Evolutionary conservation across 1,284 basidiomycete species (phyloP).

Genomic region (Cerrena zonata): DNA sequence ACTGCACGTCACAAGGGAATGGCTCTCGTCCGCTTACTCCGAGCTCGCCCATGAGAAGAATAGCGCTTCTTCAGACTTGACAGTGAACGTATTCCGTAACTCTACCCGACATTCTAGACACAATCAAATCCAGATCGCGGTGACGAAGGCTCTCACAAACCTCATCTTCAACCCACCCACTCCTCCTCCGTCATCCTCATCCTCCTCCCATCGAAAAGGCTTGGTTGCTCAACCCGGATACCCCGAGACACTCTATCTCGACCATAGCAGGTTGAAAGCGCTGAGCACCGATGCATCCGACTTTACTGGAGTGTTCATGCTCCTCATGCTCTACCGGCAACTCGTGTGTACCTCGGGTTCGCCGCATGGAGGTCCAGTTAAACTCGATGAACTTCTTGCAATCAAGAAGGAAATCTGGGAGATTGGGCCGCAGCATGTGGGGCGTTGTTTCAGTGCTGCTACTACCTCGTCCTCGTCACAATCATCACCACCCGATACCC

Average conservation of each 20-base stretch:
- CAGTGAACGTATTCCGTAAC: slow-evolving; percentile 6
- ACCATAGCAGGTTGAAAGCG: slow-evolving; percentile 65
- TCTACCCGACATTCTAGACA: slow-evolving; percentile 12
- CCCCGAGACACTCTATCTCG: slow-evolving; percentile 84
- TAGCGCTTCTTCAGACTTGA: slow-evolving; percentile 11
- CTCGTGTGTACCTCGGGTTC: slow-evolving; percentile 42
- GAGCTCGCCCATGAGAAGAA: slow-evolving; percentile 30
- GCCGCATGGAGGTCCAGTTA: slow-evolving; percentile 9
- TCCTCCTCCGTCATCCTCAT: slow-evolving; percentile 60
- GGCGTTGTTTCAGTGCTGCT: slow-evolving; percentile 42
- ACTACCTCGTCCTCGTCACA: slow-evolving; percentile 6
- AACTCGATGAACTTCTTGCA: slow-evolving; percentile 44
- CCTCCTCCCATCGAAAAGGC: slow-evolving; percentile 47
- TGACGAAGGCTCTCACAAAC: slow-evolving; percentile 24
- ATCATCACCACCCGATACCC: slow-evolving; percentile 11
- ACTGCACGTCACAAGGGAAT: slow-evolving; percentile 54
- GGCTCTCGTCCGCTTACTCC: slow-evolving; percentile 47
- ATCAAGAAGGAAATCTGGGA: slow-evolving; percentile 76
- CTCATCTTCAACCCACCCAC: slow-evolving; percentile 28
- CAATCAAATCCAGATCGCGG: slow-evolving; percentile 22
- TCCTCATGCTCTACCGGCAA: slow-evolving; percentile 76
- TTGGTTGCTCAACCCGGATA: slow-evolving; percentile 33
- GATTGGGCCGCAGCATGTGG: slow-evolving; percentile 59
- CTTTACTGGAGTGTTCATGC: slow-evolving; percentile 72
- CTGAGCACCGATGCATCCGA: slow-evolving; percentile 74